Conservation (phyloP, 108 stramenopile genomes). For the Discostella stelligeroides region DNA sequence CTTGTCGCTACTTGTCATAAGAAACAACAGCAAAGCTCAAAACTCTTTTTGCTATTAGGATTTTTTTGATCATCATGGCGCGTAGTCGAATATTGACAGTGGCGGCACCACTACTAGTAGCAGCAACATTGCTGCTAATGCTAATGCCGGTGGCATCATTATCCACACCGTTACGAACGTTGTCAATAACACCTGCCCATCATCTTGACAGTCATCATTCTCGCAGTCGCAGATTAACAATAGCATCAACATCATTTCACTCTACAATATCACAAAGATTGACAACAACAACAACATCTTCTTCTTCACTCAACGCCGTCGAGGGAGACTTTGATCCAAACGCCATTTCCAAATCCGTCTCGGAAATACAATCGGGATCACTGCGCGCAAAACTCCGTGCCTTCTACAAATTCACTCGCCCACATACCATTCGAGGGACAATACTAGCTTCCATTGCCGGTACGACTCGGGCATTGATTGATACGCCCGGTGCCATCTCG, state of each 20-base stretch:
- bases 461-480: constrained; percentile 87
- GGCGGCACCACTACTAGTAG: no score
- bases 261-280: neutral
- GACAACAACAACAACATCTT: constrained; percentile 9
- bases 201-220: no score
- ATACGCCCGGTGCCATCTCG: constrained; percentile 76
- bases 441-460: constrained; percentile 93
- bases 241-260: neutral
- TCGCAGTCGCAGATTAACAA: neutral
- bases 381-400: constrained; percentile 74
- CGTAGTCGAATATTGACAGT: no score
- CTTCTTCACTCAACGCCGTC: constrained; percentile 53
- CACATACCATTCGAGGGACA: constrained; percentile 97
- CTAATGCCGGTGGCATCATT: no score
- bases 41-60: no score
- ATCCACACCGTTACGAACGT: no score
- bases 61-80: no score
- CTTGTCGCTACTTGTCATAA: no score
- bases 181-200: no score
- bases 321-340: constrained; percentile 91
- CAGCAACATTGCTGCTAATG: no score
- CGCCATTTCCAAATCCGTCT: constrained; percentile 56
- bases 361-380: constrained; percentile 66
- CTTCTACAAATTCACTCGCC: constrained; percentile 95
- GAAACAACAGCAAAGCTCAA: no score